Evolutionary conservation across 352 stramenopile species (phyloP).

Genomic region (Globisporangium polare): DNA sequence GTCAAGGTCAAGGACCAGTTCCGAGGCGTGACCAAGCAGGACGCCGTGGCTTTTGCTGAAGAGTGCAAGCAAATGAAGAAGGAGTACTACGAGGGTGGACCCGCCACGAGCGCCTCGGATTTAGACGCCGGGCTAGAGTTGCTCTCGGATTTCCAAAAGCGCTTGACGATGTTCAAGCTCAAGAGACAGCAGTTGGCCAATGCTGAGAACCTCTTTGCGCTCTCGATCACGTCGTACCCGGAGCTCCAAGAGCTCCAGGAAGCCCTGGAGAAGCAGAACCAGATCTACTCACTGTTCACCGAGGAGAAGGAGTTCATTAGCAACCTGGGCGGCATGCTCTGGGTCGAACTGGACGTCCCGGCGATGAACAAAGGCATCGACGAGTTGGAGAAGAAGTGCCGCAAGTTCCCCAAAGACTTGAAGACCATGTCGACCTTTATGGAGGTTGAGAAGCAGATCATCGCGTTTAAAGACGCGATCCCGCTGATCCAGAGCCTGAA

Average conservation of each 20-base stretch:
- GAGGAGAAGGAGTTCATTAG: constrained; percentile 94
- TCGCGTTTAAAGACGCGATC: constrained; percentile 93
- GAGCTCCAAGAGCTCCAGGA: constrained; percentile 86
- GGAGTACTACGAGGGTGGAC: constrained; percentile 84
- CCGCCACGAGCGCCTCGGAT: constrained; percentile 74
- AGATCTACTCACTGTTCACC: constrained; percentile 90
- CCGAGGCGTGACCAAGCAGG: constrained; percentile 90
- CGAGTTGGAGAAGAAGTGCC: constrained; percentile 90
- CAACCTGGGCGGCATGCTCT: constrained; percentile 87
- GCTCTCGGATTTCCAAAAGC: constrained; percentile 82
- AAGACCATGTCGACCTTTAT: constrained; percentile 90
- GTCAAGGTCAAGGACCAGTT: constrained; percentile 95
- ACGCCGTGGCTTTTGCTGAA: constrained; percentile 84
- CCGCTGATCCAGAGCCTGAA: constrained; percentile 93
- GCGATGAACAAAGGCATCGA: constrained; percentile 91
- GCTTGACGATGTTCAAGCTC: constrained; percentile 69
- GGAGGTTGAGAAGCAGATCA: constrained; percentile 89
- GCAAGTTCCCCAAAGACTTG: constrained; percentile 90
- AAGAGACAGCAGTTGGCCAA: constrained; percentile 89
- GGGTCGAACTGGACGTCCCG: constrained; percentile 91
- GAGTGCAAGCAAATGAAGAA: constrained; percentile 86
- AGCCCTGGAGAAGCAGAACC: constrained; percentile 85
- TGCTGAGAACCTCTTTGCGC: constrained; percentile 92
- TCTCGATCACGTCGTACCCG: constrained; percentile 89
- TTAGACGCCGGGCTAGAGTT: constrained; percentile 90